phyloP scores from a whole-genome alignment of 805 yeast genomes.

The Saccharomycopsis lassenensis region DNA sequence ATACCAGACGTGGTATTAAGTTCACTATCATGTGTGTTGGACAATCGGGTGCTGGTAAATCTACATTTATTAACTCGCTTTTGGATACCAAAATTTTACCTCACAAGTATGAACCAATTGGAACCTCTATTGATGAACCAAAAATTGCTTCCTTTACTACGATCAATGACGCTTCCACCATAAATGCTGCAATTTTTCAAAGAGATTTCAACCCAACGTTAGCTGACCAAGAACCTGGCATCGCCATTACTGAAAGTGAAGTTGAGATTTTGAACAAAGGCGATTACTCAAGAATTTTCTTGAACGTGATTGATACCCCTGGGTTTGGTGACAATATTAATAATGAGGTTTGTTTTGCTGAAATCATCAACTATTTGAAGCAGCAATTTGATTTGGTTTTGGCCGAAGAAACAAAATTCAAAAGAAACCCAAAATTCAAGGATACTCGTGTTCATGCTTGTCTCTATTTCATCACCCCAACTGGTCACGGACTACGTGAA shows the following conservation, averaged over 20 bases:
- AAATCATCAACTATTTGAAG: conserved; percentile 55
- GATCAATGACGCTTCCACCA: conserved; percentile 25
- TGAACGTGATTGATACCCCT: conserved; percentile 48
- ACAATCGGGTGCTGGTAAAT: conserved; percentile 65
- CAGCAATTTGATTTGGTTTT: conserved; percentile 62
- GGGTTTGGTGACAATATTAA: conserved; percentile 53
- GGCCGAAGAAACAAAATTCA: conserved; percentile 64
- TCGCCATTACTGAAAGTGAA: conserved; percentile 57
- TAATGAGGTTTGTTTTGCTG: conserved; percentile 53
- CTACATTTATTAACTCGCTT: conserved; percentile 61
- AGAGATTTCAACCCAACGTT: conserved; percentile 49
- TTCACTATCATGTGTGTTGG: conserved; percentile 69
- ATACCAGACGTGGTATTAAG: conserved; percentile 60
- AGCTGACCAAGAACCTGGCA: conserved; percentile 62
- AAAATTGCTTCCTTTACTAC: conserved; percentile 39
- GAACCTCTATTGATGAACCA: conserved; percentile 23
- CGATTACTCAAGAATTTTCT: conserved; percentile 42
- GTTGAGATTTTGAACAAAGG: conserved; percentile 49
- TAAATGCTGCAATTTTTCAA: conserved; percentile 49
- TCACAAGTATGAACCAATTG: conserved; percentile 40
- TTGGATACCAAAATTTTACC: conserved; percentile 51
- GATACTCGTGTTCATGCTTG: conserved; percentile 66
- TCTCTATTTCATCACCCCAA: conserved; percentile 19
- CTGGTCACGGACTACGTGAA: conserved; percentile 72
- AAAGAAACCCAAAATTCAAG: conserved; percentile 56